Evolutionary conservation across 1,284 basidiomycete genomes (phyloP), one percentile per base, ranked within the genome.

Genomic region (Exobasidium cylindrosporum): DNA sequence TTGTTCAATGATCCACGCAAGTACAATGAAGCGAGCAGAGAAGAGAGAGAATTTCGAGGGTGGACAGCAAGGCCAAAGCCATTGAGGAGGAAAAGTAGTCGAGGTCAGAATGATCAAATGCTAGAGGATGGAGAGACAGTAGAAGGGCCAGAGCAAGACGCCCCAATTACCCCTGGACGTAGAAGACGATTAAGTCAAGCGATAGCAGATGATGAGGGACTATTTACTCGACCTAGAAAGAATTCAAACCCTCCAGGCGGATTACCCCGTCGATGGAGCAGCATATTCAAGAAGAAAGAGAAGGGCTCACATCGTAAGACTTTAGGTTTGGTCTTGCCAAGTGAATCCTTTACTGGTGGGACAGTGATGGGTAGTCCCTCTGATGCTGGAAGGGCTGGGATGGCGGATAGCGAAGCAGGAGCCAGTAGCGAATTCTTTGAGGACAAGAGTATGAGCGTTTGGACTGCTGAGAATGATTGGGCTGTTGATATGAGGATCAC

Each of bases 401-500:
- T 40, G 35, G 53, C 53, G 4, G 40, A 57, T n/a, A 44, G 56
- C 21, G 40, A 57, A 60, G 59, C 40, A 44, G 60, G 57, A 21
- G 60, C 60, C 11, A 67, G 70, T 52, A 66, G 63, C 55, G 66
- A 63, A 57, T 69, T 65, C 23, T 67, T 56, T 26, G 72, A 64
- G 3, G 59, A 57, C 46, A 68, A 66, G 60, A 28, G 59, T 45
- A 69, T 73, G 61, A 70, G 77, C 47, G 69, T 92, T 21, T 97
- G 93, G 92, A 90, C 86, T 1, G 85, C 90, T 31, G 86, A 85
- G 64, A 86, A 87, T 50, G 89, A 92, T 80, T 93, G 91, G 69
- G 93, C 92, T 3, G 89, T 87, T 78, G 93, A 97, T 76, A 86
- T 89, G 21, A 87, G 92, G 43, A 85, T 97, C 57, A 84, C 95